phyloP scores from a whole-genome alignment of 2,329 filamentous ascomycete genomes.

The Proliferodiscus dingleyae region DNA sequence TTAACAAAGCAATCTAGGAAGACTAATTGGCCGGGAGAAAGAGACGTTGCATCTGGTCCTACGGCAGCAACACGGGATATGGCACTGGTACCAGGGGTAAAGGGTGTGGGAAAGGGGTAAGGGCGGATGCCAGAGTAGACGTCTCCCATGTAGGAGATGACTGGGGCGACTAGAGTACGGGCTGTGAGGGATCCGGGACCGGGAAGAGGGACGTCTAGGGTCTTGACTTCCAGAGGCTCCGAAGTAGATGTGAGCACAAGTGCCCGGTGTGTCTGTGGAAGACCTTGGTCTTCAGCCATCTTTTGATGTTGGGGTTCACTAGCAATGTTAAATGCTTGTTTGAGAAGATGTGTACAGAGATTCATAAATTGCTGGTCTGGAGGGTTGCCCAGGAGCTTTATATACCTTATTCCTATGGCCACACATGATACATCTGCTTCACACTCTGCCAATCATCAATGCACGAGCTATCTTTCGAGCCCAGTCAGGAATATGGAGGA shows the following conservation, averaged over 20 bases:
- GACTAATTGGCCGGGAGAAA: conserved; percentile 34
- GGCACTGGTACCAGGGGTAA: conserved; percentile 28
- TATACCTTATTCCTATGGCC: too few species aligned
- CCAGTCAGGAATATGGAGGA: too few species aligned
- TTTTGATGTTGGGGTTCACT: too few species aligned
- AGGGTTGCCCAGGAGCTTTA: too few species aligned
- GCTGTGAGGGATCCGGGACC: conserved; percentile 36
- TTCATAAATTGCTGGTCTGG: too few species aligned
- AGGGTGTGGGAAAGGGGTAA: conserved; percentile 29
- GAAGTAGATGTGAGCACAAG: conserved; percentile 22
- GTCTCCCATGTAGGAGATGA: conserved; percentile 35
- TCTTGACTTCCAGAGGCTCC: conserved; percentile 26
- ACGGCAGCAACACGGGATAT: conserved; percentile 33
- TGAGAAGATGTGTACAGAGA: too few species aligned
- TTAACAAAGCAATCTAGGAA: conserved; percentile 32
- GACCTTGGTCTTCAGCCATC: not conserved
- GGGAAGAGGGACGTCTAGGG: conserved; percentile 31
- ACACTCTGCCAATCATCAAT: too few species aligned
- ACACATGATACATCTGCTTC: too few species aligned
- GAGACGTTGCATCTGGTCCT: conserved; percentile 32
- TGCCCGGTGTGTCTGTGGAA: conserved; percentile 17
- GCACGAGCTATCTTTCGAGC: too few species aligned
- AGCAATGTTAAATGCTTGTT: too few species aligned
- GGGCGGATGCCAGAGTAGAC: conserved; percentile 35
- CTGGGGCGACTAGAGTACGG: conserved; percentile 31